A percentile compares a stretch with the other conserved stretches of the same genome.
phyloP scores from a whole-genome alignment of 495 filamentous ascomycete genomes.

The Delitschia confertaspora region DNA sequence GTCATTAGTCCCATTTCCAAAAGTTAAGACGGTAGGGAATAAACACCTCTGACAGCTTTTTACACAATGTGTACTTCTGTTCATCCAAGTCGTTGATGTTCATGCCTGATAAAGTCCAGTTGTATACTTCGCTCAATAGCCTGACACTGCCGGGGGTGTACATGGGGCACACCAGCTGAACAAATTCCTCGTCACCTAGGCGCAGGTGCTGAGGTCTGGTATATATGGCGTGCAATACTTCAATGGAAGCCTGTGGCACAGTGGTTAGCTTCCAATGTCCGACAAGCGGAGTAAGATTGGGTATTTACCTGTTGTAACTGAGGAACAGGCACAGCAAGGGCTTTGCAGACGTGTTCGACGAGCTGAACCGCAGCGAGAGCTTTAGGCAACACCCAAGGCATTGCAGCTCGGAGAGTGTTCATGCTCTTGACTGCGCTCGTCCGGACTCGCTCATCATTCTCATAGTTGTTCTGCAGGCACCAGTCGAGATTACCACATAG shows the following conservation, averaged over 20 bases:
- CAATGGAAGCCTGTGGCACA: slow-evolving; percentile 60
- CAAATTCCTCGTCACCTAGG: slow-evolving; percentile 73
- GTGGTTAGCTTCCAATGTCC: slow-evolving; percentile 23
- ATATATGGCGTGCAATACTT: slow-evolving; percentile 76
- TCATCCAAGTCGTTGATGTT: slow-evolving; percentile 68
- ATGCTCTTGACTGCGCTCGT: slow-evolving; percentile 65
- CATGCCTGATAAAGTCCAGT: slow-evolving; percentile 68
- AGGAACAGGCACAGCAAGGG: slow-evolving; percentile 63
- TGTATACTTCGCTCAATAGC: slow-evolving; percentile 65
- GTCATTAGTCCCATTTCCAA: slow-evolving; percentile 8
- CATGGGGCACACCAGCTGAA: slow-evolving; percentile 68
- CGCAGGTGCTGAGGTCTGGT: slow-evolving; percentile 56
- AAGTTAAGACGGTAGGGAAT: background rate
- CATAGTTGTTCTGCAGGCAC: slow-evolving; percentile 57
- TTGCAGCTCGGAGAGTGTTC: slow-evolving; percentile 60
- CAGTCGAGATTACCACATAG: slow-evolving; percentile 63
- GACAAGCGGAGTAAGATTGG: background rate
- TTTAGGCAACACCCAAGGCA: slow-evolving; percentile 78
- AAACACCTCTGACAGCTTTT: slow-evolving; percentile 83
- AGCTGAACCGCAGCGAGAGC: slow-evolving; percentile 62
- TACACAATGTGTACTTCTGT: slow-evolving; percentile 80
- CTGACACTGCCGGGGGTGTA: slow-evolving; percentile 59
- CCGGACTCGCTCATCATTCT: slow-evolving; percentile 54
- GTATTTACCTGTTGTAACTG: slow-evolving; percentile 63
- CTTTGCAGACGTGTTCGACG: slow-evolving; percentile 62